Percentiles rank a stretch among this genome's conserved stretches.
Evolutionary conservation across 148 eudicot species (phyloP).

Genomic region (Rhododendron williamsianum): DNA sequence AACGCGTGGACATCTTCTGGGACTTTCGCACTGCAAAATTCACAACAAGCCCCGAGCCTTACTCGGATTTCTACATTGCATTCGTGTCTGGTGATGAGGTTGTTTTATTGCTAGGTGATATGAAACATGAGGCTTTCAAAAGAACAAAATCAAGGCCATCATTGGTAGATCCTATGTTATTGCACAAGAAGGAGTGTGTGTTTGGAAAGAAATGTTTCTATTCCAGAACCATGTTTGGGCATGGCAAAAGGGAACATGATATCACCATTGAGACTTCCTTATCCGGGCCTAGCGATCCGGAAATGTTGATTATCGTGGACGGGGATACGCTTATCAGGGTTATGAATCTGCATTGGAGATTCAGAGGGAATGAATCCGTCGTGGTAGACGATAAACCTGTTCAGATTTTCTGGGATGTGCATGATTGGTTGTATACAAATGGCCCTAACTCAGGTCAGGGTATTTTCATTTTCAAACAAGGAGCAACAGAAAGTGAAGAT

Average conservation of each 20-base stretch:
- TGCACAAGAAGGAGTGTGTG: conserved; percentile 3
- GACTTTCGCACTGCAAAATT: conserved; percentile 7
- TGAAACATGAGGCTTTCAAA: conserved; percentile 3
- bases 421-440: not conserved
- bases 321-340: not conserved
- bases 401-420: conserved; percentile 11
- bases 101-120: conserved; percentile 9
- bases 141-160: conserved; percentile 10
- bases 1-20: conserved; percentile 4
- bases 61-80: conserved; percentile 5
- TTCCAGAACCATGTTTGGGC: not conserved
- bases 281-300: conserved; percentile 8
- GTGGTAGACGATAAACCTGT: not conserved
- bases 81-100: not conserved
- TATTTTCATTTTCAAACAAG: conserved; percentile 8
- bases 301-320: conserved; percentile 4
- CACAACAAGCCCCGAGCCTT: conserved; percentile 4
- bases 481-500: not conserved
- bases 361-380: conserved; percentile 10
- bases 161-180: not conserved
- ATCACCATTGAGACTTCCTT: conserved; percentile 2
- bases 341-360: conserved; percentile 6
- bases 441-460: conserved; percentile 11
- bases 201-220: conserved; percentile 4
- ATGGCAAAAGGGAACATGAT: not conserved